These are phyloP conservation scores for Colletotrichum sp. DNA, from an alignment of 2,329 filamentous ascomycete species.

Conservation along the genomic window DNA sequence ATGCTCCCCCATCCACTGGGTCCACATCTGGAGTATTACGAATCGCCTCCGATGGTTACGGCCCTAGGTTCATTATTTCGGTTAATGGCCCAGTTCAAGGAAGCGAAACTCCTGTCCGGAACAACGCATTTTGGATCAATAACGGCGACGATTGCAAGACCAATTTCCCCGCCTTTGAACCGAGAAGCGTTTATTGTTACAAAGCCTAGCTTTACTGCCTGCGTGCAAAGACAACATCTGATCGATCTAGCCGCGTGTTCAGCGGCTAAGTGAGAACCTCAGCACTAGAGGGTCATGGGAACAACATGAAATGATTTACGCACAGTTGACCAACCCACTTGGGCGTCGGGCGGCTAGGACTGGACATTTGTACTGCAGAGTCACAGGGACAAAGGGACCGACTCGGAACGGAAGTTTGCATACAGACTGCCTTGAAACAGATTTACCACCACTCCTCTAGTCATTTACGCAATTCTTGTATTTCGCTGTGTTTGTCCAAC, in stretches of 20 bases:
- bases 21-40: neutral
- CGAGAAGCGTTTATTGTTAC: neutral
- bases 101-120: neutral
- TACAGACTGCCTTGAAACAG: neutral
- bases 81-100: neutral
- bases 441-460: neutral
- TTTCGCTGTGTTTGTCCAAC: rapidly evolving
- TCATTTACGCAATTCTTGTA: neutral
- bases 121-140: neutral
- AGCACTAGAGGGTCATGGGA: neutral
- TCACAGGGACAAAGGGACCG: neutral
- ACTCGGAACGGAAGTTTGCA: neutral
- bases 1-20: neutral
- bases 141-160: neutral
- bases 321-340: neutral
- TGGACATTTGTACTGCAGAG: neutral
- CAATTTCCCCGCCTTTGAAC: rapidly evolving
- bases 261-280: neutral
- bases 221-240: rapidly evolving
- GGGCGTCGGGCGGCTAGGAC: neutral
- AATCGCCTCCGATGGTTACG: neutral
- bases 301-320: rapidly evolving
- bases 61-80: neutral
- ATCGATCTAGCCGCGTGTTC: neutral
- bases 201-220: neutral